Base-by-base conservation (phyloP, 345 rosid species). In the Draba incana region DNA sequence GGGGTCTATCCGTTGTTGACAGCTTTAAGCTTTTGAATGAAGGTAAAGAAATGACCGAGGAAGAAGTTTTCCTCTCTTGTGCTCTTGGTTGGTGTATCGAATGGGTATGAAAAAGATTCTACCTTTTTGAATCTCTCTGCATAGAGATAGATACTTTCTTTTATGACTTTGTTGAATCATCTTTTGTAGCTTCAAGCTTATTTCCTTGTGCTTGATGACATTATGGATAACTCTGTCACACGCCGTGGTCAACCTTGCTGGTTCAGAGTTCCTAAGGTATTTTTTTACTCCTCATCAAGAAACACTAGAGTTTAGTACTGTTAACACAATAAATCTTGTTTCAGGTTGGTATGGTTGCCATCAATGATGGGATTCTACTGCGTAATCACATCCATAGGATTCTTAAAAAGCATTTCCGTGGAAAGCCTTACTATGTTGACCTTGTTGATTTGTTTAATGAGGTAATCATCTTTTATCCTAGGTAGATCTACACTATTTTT, bases 1-100 rank as follows among this genome's bases (percentile, higher is more conserved):
- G 99, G n/a, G 97, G 99, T 16, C 84, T 91, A 61, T 94, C 96
- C 51, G 97, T 94, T 15, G 78, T 88, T 67, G 96, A 88, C 76
- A 86, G 91, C 80, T 85, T 81, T 83, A 82, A 81, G 59, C 71
- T 84, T 70, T 69, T 91, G 79, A 85, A 83, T 77, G 80, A 85
- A 65, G 89, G 90, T 59, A 68, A 74, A 38, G 88, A 83, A 53
- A 74, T 91, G 70, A 81, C 84, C 0, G 89, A 86, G 53, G 84
- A 85, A 39, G 91, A 91, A 58, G 38, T 84, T 41, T 85, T 86
- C 64, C 93, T 84, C 52, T 76, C 89, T 16, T 83, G 88, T 64
- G 82, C 85, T 59, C 96, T 88, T 33, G 97, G 96, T 63, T 91
- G 97, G 97, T 91, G 96, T 31, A 78, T 91, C 51, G 92, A 91